Evolutionary conservation across 2,329 filamentous ascomycete genomes (phyloP).

Genomic region (Neurospora crassa): DNA sequence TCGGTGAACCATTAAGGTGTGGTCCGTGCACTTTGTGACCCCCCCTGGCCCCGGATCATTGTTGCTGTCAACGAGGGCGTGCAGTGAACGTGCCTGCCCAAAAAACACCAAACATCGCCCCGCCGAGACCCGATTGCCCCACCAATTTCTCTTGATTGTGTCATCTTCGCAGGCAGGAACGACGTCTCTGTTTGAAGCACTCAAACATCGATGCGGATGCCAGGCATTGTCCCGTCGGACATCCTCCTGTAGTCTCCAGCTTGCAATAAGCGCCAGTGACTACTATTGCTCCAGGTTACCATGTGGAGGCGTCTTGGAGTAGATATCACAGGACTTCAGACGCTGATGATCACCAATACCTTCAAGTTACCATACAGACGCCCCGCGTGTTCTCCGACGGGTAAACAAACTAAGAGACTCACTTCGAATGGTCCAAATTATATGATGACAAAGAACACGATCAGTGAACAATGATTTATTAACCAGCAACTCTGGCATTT

Average conservation of each 20-base stretch:
- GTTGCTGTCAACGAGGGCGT: not conserved
- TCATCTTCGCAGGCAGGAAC: conserved; percentile 2
- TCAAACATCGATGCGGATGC: not conserved
- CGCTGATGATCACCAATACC: not conserved
- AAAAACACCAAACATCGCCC: not conserved
- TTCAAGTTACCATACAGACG: not conserved
- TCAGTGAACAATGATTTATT: not conserved
- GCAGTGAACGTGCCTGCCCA: not conserved
- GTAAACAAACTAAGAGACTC: not conserved
- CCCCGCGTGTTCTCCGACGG: not conserved
- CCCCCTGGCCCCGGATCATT: not conserved
- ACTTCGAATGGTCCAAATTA: not conserved
- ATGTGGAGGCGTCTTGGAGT: not conserved
- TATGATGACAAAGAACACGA: not conserved
- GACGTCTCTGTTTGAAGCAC: not conserved
- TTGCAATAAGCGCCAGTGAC: no score
- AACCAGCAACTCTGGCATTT: not conserved
- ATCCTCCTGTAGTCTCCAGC: not conserved
- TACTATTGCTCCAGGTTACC: not conserved
- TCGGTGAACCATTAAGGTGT: conserved; percentile 21
- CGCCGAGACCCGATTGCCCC: conserved; percentile 2
- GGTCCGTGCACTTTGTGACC: conserved; percentile 19
- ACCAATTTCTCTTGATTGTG: conserved; percentile 7
- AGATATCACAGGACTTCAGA: not conserved
- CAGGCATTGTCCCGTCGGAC: not conserved